Conservation (phyloP, 2,329 filamentous ascomycete species). For the Alternaria viburni region DNA sequence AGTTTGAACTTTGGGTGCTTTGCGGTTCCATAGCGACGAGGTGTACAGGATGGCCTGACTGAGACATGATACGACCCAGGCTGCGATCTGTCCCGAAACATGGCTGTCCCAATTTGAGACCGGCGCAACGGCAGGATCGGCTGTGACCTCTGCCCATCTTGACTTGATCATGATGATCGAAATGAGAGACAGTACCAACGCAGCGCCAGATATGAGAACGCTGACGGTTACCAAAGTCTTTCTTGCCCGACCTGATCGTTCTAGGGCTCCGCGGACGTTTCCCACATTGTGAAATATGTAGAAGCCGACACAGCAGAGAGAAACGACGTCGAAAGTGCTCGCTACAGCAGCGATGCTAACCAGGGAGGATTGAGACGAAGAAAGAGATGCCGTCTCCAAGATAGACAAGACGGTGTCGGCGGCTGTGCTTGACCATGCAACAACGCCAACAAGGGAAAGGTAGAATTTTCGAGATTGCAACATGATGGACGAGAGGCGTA, state of each 20-base stretch:
- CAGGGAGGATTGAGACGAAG: constrained; percentile 28
- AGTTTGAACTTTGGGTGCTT: constrained; percentile 23
- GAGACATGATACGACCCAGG: constrained; percentile 42
- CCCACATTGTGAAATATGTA: constrained; percentile 40
- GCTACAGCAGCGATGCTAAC: constrained; percentile 39
- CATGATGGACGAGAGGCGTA: constrained; percentile 18
- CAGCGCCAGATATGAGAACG: constrained; percentile 29
- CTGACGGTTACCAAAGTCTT: constrained; percentile 27
- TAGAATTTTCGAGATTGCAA: constrained; percentile 37
- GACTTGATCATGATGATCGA: constrained; percentile 36
- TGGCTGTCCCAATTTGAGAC: constrained; percentile 29
- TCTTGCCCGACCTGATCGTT: constrained; percentile 24
- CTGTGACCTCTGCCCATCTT: constrained; percentile 26
- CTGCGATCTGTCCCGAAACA: constrained; percentile 45
- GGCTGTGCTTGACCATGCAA: constrained; percentile 44
- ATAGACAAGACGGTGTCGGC: constrained; percentile 45
- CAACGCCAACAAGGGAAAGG: constrained; percentile 40
- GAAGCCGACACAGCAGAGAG: constrained; percentile 36
- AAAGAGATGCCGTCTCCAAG: constrained; percentile 45
- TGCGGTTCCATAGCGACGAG: constrained; percentile 32
- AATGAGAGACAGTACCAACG: constrained; percentile 35
- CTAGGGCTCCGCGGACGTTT: constrained; percentile 33
- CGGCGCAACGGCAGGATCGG: constrained; percentile 14
- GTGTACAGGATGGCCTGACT: constrained; percentile 41
- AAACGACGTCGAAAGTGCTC: constrained; percentile 38